These are phyloP conservation scores for Pythium chondricola DNA, from an alignment of 352 stramenopile genomes.

Conservation along the genomic window DNA sequence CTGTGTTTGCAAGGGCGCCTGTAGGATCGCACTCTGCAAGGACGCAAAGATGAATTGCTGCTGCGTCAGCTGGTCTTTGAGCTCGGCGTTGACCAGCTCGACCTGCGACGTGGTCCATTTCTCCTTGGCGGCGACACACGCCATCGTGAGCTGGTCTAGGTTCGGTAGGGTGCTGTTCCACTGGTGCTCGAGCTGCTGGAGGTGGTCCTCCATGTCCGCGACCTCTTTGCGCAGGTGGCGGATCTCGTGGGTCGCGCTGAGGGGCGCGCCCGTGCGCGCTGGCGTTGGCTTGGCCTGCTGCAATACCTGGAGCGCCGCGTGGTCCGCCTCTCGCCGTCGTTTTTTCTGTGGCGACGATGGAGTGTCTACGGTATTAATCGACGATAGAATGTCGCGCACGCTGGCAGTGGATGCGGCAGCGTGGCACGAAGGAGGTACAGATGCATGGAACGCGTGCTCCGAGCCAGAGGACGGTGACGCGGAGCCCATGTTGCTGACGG, in stretches of 20 bases:
- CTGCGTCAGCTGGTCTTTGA: conserved; percentile 53
- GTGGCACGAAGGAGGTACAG: not conserved
- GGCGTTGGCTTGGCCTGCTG: conserved; percentile 9
- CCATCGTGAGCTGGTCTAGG: conserved; percentile 22
- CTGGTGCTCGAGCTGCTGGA: conserved; percentile 33
- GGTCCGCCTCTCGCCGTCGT: not conserved
- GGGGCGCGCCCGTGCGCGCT: conserved; percentile 1
- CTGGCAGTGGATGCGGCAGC: not conserved
- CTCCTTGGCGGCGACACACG: conserved; percentile 40
- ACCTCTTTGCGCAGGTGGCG: conserved; percentile 38
- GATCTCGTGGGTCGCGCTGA: conserved; percentile 37
- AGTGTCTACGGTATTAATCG: not conserved
- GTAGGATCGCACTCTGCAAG: conserved; percentile 41
- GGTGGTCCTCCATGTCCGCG: conserved; percentile 30
- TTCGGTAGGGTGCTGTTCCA: conserved; percentile 38
- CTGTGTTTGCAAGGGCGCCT: conserved; percentile 45
- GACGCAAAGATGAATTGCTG: conserved; percentile 62
- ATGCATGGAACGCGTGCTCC: not conserved
- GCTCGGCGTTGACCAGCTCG: conserved; percentile 39
- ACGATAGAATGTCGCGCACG: not conserved
- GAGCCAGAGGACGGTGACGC: not conserved
- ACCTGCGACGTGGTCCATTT: conserved; percentile 47
- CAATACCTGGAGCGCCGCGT: conserved; percentile 1
- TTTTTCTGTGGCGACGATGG: not conserved
- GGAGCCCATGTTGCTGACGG: not conserved